Conservation (phyloP, 2,329 filamentous ascomycete genomes). For the Ilyonectria sp. region DNA sequence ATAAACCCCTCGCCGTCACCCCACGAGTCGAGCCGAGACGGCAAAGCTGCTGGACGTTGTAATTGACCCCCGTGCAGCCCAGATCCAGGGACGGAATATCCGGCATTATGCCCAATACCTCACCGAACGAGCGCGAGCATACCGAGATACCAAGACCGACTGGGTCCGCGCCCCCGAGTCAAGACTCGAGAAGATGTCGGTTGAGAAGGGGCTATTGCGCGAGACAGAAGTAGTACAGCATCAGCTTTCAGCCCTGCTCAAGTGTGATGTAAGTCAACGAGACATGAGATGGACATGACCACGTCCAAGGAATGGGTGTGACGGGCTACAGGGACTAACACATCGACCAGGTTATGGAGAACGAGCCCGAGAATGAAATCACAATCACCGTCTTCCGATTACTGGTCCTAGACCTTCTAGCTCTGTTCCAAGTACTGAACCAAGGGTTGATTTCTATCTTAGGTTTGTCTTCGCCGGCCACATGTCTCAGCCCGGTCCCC, state of each 20-base stretch:
- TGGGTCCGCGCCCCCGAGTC: slow-evolving; percentile 89
- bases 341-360: slow-evolving; percentile 79
- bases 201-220: slow-evolving; percentile 92
- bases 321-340: slow-evolving; percentile 22
- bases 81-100: slow-evolving; percentile 96
- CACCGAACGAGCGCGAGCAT: slow-evolving; percentile 84
- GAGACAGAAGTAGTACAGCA: slow-evolving; percentile 93
- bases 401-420: slow-evolving; percentile 89
- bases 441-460: slow-evolving; percentile 97
- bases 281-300: background rate
- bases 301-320: background rate
- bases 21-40: background rate
- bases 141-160: slow-evolving; percentile 87
- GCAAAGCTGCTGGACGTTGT: background rate
- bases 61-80: slow-evolving; percentile 69
- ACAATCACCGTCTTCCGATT: slow-evolving; percentile 94
- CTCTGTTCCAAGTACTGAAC: slow-evolving; percentile 95
- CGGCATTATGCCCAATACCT: slow-evolving; percentile 92
- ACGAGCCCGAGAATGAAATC: slow-evolving; percentile 96
- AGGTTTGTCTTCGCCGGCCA: slow-evolving; percentile 68
- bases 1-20: background rate
- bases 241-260: slow-evolving; percentile 87
- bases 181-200: slow-evolving; percentile 85
- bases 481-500: slow-evolving; percentile 27
- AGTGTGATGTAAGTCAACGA: slow-evolving; percentile 83